phyloP scores from a whole-genome alignment of 139 green algal species.

The Tetradesmus lagerheimii region DNA sequence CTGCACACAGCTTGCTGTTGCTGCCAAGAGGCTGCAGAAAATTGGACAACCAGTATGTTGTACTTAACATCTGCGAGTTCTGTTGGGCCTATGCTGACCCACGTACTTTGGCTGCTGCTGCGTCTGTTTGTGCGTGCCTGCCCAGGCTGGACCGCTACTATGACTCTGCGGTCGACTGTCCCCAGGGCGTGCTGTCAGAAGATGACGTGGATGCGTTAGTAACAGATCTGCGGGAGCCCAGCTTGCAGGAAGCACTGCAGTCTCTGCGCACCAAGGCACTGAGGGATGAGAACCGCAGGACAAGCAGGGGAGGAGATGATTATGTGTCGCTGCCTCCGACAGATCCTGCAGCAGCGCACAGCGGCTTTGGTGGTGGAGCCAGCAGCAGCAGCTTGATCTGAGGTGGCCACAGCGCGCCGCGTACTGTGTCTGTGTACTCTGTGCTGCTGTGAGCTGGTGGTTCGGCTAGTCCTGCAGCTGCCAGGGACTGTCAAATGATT shows the following conservation, averaged over 20 bases:
- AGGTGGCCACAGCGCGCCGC: background rate
- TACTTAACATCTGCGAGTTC: too few relatives aligned
- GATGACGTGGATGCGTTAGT: conserved; percentile 39
- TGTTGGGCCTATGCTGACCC: too few relatives aligned
- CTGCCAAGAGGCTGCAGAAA: too few relatives aligned
- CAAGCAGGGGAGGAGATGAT: conserved; percentile 13
- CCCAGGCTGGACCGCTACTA: conserved; percentile 39
- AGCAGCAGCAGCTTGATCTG: background rate
- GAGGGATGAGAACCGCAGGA: conserved; percentile 9
- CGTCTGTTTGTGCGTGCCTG: background rate
- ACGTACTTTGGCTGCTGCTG: background rate
- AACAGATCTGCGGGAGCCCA: conserved; percentile 24
- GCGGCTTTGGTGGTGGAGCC: background rate
- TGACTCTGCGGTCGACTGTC: background rate
- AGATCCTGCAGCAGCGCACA: background rate
- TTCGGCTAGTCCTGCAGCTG: too few relatives aligned
- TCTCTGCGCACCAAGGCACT: conserved; percentile 29
- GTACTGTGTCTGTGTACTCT: background rate
- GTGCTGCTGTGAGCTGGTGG: background rate
- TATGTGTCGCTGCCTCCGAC: conserved; percentile 25
- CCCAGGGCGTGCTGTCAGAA: conserved; percentile 36
- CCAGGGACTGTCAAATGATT: too few relatives aligned
- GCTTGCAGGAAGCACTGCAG: conserved; percentile 32
- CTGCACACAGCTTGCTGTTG: too few relatives aligned
- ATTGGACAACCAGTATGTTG: too few relatives aligned